Conservation (phyloP, 768 basidiomycete genomes). For the Pisolithus sp. region DNA sequence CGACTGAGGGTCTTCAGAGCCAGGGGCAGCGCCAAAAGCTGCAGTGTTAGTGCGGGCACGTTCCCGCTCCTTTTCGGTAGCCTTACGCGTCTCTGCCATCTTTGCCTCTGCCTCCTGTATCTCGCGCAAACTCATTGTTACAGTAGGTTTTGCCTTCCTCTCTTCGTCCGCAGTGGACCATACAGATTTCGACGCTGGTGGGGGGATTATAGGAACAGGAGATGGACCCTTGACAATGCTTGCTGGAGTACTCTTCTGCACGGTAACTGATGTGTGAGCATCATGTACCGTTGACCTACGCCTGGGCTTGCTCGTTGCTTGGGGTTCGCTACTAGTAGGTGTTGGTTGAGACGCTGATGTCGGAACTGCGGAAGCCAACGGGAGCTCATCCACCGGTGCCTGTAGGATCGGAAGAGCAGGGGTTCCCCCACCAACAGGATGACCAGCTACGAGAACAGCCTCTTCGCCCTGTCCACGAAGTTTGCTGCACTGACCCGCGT, state of each 20-base stretch:
- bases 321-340: slow-evolving; percentile 8
- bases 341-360: slow-evolving; percentile 2
- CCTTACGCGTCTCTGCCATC: slow-evolving; percentile 71
- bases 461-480: slow-evolving; percentile 37
- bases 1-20: slow-evolving; percentile 49
- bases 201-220: slow-evolving; percentile 15
- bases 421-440: slow-evolving; percentile 11
- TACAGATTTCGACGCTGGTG: slow-evolving; percentile 41
- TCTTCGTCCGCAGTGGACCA: slow-evolving; percentile 69
- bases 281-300: slow-evolving; percentile 24
- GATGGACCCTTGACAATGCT: slow-evolving; percentile 15
- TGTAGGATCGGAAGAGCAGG: slow-evolving; percentile 12
- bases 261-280: slow-evolving; percentile 15
- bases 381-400: slow-evolving; percentile 9
- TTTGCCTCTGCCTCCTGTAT: slow-evolving; percentile 93
- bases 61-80: slow-evolving; percentile 66
- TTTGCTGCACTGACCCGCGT: slow-evolving; percentile 54
- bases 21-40: slow-evolving; percentile 27
- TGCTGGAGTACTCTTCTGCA: slow-evolving; percentile 12
- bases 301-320: slow-evolving; percentile 20
- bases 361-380: slow-evolving; percentile 1
- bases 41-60: slow-evolving; percentile 42
- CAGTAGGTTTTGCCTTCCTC: slow-evolving; percentile 43
- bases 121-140: slow-evolving; percentile 72
- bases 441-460: slow-evolving; percentile 11